Evolutionary conservation across 108 stramenopile species (phyloP), one percentile per base, ranked within the genome.

Genomic region (Skeletonema grethae): DNA sequence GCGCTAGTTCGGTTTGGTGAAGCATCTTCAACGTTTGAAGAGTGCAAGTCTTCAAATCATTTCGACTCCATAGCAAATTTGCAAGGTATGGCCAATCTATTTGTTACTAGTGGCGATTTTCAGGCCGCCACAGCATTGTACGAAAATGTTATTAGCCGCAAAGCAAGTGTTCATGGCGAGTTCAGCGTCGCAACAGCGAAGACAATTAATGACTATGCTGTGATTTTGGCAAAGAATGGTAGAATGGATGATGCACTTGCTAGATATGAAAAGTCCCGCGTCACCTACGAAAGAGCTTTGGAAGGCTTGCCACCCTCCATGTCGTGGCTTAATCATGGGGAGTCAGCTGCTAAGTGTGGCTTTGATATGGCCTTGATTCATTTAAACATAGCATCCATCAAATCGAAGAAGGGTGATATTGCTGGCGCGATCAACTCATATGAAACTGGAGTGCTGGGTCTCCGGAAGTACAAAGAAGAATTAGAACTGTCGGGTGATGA

Each of bases 341-440:
- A 92, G 60, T 92, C 90, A 55, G 87, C 90, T 13, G 79, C 88
- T 43, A 91, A 91, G 76, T 91, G 90, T 82, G 91, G 87, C 32
- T 95, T 92, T 65, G 94, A 95, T 46, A 76, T 91, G 50, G 89
- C 94, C 9, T 70, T 95, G 62, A 95, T 95, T 72, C 88, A 87
- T 67, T 69, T 95, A 29, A 95, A 95, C 61, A 95, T 95, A 81
- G 94, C 94, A 9, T 95, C 94, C 0, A 92, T 95, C 63, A 84
- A 87, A 58, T 92, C 94, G 16, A 95, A 95, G 77, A 88, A 88
- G 64, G 89, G 89, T 20, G 91, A 95, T 60, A 69, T 87, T 9
- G 76, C 80, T 46, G 87, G 83, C 9, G 91, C 94, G 0, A 83
- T 95, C 18, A 57, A 72, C 57, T 90, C 85, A 20, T 95, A 95